phyloP scores from a whole-genome alignment of 2,329 filamentous ascomycete genomes.

The Pseudocercospora eumusae region DNA sequence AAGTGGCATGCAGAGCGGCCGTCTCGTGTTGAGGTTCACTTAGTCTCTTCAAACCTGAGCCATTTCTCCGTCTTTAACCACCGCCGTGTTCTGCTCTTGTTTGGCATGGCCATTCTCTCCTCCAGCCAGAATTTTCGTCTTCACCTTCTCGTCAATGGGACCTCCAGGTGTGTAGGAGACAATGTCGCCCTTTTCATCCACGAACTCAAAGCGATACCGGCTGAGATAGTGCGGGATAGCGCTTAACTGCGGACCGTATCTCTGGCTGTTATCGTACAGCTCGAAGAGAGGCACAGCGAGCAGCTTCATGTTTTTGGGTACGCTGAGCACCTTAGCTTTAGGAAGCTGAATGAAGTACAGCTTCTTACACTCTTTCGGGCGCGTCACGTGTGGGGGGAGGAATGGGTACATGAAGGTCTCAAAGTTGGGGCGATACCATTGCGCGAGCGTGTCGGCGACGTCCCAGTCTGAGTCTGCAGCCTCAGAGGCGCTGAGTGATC shows the following conservation, averaged over 20 bases:
- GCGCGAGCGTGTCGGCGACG: constrained; percentile 88
- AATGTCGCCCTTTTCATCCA: constrained; percentile 87
- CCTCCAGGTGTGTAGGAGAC: constrained; percentile 50
- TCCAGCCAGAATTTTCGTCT: constrained; percentile 38
- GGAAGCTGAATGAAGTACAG: constrained; percentile 95
- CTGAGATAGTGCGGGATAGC: constrained; percentile 94
- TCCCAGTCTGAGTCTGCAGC: constrained; percentile 68
- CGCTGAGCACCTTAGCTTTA: constrained; percentile 87
- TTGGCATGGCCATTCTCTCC: constrained; percentile 29
- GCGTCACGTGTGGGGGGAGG: constrained; percentile 89
- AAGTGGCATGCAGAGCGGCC: background rate
- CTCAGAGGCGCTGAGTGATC: constrained; percentile 77
- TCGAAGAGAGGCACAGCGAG: constrained; percentile 96
- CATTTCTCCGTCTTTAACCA: constrained; percentile 19
- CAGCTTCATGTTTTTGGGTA: constrained; percentile 99
- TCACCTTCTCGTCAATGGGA: constrained; percentile 35
- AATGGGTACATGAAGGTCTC: constrained; percentile 99
- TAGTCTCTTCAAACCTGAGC: constrained; percentile 14
- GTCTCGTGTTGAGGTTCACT: background rate
- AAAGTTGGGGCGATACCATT: constrained; percentile 99
- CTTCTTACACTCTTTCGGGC: constrained; percentile 99
- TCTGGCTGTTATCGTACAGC: constrained; percentile 92
- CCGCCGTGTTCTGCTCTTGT: constrained; percentile 5
- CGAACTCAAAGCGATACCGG: constrained; percentile 95
- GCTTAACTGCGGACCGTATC: constrained; percentile 93